These are phyloP conservation scores for Metschnikowia lochheadii DNA, from an alignment of 805 yeast genomes.

Conservation along the genomic window DNA sequence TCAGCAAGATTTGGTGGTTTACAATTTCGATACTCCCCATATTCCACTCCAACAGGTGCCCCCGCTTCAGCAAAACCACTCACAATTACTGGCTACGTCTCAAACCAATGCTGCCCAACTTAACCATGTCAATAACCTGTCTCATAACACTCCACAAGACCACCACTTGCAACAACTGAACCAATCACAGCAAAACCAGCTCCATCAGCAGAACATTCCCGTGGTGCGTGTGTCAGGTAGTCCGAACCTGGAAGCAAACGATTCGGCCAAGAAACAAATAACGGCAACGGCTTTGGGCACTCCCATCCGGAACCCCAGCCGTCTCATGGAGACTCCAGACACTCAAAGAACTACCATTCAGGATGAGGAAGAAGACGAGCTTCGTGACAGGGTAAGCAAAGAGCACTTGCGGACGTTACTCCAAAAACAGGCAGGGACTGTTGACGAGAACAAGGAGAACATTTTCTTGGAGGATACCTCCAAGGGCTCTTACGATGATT, in stretches of 20 bases:
- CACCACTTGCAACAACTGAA: not conserved
- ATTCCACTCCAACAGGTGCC: not conserved
- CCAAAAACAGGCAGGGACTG: constrained; percentile 21
- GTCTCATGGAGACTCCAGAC: constrained; percentile 37
- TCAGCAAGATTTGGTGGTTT: constrained; percentile 33
- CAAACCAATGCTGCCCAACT: not conserved
- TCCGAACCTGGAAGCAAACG: not conserved
- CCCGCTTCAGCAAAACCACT: not conserved
- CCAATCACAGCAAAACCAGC: not conserved
- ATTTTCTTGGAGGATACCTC: constrained; percentile 36
- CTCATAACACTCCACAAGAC: not conserved
- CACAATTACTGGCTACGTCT: not conserved
- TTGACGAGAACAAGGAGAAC: constrained; percentile 47
- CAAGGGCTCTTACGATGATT: constrained; percentile 20
- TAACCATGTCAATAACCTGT: not conserved
- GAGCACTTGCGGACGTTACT: constrained; percentile 30
- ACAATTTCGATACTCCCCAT: constrained; percentile 11
- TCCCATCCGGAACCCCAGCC: constrained; percentile 12
- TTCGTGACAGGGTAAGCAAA: constrained; percentile 29
- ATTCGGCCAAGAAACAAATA: not conserved
- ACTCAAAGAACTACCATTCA: constrained; percentile 43
- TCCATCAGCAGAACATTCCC: not conserved
- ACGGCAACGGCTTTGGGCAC: constrained; percentile 12
- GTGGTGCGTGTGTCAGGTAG: constrained; percentile 1
- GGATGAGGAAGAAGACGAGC: constrained; percentile 35